These are phyloP conservation scores for Metschnikowia corniflorae DNA, from an alignment of 805 yeast genomes.

Conservation along the genomic window DNA sequence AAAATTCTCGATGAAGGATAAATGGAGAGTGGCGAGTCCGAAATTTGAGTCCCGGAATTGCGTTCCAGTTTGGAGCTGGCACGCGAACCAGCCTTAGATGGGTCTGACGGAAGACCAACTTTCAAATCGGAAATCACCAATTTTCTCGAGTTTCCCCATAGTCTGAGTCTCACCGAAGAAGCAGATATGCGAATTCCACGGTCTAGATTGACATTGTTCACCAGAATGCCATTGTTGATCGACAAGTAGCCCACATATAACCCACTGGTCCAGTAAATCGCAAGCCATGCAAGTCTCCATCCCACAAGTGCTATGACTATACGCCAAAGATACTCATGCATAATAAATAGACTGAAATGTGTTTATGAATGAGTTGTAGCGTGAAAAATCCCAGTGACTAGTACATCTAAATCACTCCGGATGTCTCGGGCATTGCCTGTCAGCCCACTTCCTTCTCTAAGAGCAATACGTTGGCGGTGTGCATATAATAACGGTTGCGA, in stretches of 20 bases:
- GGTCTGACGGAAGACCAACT: conserved; percentile 1
- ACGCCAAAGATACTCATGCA: conserved; percentile 7
- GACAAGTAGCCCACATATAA: conserved; percentile 30
- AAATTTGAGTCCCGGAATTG: neutral
- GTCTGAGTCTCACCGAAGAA: conserved; percentile 26
- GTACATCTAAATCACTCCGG: neutral
- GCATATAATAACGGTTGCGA: no score
- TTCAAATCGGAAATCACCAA: conserved; percentile 28
- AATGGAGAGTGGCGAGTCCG: conserved; percentile 8
- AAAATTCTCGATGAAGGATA: conserved; percentile 8
- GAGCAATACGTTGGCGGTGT: no score
- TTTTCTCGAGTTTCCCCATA: conserved; percentile 38
- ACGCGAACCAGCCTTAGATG: no score
- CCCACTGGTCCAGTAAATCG: conserved; percentile 30
- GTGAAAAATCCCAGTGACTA: neutral
- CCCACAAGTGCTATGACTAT: conserved; percentile 8
- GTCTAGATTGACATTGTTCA: conserved; percentile 27
- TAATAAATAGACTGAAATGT: neutral
- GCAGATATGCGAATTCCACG: conserved; percentile 16
- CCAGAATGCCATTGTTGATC: conserved; percentile 37
- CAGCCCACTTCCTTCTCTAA: neutral
- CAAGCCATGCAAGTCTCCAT: conserved; percentile 33
- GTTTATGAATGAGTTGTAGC: no score
- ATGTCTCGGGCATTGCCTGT: neutral
- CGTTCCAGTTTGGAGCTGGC: no score